Conservation (phyloP, 495 filamentous ascomycete species). For the Neurospora sp. region DNA sequence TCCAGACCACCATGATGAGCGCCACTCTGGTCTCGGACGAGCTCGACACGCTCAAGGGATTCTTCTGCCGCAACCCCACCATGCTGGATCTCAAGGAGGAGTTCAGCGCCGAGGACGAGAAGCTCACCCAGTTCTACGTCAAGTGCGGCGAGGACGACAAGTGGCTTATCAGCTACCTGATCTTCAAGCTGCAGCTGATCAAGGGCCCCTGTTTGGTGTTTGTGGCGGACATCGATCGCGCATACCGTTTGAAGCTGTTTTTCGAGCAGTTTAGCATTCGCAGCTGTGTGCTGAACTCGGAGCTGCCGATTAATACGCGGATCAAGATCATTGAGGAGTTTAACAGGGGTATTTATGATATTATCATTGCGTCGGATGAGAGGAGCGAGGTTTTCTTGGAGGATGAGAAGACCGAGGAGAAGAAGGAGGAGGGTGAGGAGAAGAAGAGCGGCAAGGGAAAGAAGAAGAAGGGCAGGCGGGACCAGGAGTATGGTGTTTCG, state of each 20-base stretch:
- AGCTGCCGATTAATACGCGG: constrained; percentile 84
- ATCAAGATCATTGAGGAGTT: constrained; percentile 96
- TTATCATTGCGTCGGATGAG: constrained; percentile 93
- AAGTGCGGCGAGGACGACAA: constrained; percentile 94
- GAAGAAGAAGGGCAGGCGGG: constrained; percentile 23
- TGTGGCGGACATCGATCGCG: constrained; percentile 84
- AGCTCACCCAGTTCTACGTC: constrained; percentile 78
- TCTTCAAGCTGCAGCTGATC: constrained; percentile 89
- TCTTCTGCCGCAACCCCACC: constrained; percentile 75
- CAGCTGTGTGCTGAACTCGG: constrained; percentile 89
- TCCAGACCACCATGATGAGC: constrained; percentile 88
- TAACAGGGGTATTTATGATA: constrained; percentile 70
- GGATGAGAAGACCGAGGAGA: constrained; percentile 30
- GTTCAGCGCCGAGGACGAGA: constrained; percentile 57
- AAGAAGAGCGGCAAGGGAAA: constrained; percentile 16
- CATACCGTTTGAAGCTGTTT: constrained; percentile 90
- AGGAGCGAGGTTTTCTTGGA: constrained; percentile 65
- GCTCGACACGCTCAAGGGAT: constrained; percentile 69
- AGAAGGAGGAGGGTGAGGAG: constrained; percentile 15
- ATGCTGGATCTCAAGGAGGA: constrained; percentile 64
- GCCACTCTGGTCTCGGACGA: constrained; percentile 84
- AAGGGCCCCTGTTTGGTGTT: constrained; percentile 95
- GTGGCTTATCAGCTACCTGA: constrained; percentile 84
- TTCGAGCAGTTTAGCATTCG: constrained; percentile 94
- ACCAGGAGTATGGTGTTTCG: constrained; percentile 85